Base-by-base conservation (phyloP, 495 filamentous ascomycete species). In the Hypoxylon trugodes region DNA sequence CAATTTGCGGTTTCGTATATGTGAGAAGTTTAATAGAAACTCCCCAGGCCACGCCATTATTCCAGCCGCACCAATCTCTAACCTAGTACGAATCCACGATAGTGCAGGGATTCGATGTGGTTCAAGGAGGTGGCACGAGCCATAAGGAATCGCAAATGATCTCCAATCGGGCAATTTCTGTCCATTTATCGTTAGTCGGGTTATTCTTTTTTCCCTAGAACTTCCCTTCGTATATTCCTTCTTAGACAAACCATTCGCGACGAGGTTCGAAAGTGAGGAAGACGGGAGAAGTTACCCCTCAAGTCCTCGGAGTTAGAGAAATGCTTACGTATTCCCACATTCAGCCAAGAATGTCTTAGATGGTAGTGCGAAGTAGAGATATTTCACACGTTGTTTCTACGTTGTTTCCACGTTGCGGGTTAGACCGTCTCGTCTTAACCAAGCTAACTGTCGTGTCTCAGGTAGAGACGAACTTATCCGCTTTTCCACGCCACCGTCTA, bases 111-210 rank as follows among this genome's bases (percentile, higher is more conserved):
- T 57, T 16, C n/a, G n/a, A n/a, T 36, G 12, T 24, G 28, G 41
- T 19, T 28, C 21, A 55, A 53, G 50, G 61, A 26, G 63, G 56
- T 66, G 32, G 50, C 48, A 65, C 49, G 41, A 59, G 41, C 61
- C 55, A 54, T 19, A 12, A 48, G 28, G 40, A 53, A 10, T 53
- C 12, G 41, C 54, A 48, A 52, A 52, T n/a, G 57, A 41, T 47
- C 3, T 49, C 36, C 5, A 50, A 57, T 58, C 38, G 8, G 60
- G 28, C 19, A 37, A 19, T 22, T n/a, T 47, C 25, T 25, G n/a
- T 35, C 55, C 55, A 21, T 41, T 59, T 57, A 6, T 49, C 35
- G 43, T 59, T 59, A 49, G 15, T 38, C n/a, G 9, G 15, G 16
- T 36, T 13, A 9, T 7, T 16, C 21, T 18, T 6, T 52, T 40